These are phyloP conservation scores for Solanum sejunctum DNA, from an alignment of 257 asterid species.

Conservation along the genomic window DNA sequence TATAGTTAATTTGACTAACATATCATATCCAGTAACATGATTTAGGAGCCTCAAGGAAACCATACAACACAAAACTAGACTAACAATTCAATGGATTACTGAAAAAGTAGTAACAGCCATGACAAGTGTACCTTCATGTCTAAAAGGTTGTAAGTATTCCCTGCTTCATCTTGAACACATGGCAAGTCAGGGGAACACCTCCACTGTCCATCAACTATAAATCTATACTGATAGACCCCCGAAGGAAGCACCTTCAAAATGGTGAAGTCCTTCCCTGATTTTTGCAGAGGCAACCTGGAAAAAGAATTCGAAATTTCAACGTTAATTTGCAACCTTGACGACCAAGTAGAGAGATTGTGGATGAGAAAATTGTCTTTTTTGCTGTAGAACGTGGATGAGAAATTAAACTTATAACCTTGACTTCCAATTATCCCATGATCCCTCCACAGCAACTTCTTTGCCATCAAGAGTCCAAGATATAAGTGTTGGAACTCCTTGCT, in stretches of 20 bases:
- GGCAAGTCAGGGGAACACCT: conserved; percentile 72
- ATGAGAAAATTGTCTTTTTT: not conserved
- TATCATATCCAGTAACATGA: not conserved
- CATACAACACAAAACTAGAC: not conserved
- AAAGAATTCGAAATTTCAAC: not conserved
- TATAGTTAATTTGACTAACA: not conserved
- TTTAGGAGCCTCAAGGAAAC: not conserved
- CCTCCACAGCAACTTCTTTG: conserved; percentile 82
- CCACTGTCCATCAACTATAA: conserved; percentile 83
- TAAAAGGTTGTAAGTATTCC: conserved; percentile 67
- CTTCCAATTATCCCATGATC: conserved; percentile 97
- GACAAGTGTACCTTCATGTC: conserved; percentile 64
- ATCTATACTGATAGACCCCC: conserved; percentile 87
- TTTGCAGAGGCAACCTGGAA: conserved; percentile 73
- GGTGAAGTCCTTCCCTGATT: conserved; percentile 92
- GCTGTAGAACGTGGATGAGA: not conserved
- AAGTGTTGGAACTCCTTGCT: conserved; percentile 87
- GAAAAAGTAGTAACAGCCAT: not conserved
- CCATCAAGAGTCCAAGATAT: conserved; percentile 85
- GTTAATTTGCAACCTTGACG: not conserved
- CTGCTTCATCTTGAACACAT: conserved; percentile 71
- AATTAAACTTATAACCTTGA: conserved; percentile 33
- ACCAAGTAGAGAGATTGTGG: not conserved
- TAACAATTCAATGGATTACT: not conserved
- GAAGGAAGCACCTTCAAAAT: conserved; percentile 92